Base-by-base conservation (phyloP, 2,329 filamentous ascomycete genomes). In the Colletotrichum sp. region DNA sequence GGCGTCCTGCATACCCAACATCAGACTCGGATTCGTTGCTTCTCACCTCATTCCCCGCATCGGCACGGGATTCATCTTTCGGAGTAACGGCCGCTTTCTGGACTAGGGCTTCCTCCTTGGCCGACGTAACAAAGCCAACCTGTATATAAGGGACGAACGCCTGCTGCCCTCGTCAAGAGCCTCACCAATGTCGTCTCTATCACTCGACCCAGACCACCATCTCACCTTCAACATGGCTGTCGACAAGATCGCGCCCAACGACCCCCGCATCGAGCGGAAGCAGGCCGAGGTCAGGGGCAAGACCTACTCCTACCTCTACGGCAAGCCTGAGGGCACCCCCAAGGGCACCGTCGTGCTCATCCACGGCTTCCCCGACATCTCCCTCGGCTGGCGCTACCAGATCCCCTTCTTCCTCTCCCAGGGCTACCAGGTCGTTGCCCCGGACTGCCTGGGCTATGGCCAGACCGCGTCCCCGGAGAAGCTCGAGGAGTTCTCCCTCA, bases 401-500 rank as follows among this genome's bases (percentile, higher is more conserved):
- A 94, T 98, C 76, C 96, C 96, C 1, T 85, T 92, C 79, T 89
- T 99, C 26, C 85, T 94, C 39, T 89, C 92, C 8, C 88, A 95
- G 72, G 94, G 94, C 26, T 91, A 96, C 78, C 92, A 94, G 72
- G 95, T 98, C 71, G 92, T 99, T 28, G 95, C 92, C 13, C 94
- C 95, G 0, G 95, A 98, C 85, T 93, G 96, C 89, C 90, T 98
- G 80, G 96, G 96, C 78, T 99, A 97, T 83, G 95, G 94, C 30
- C 90, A 92, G 75, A 97, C 95, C 30, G 94, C 89, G 75, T 92
- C 94, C 0, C 94, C 94, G 1, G 88, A 91, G 57, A 88, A 89
- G 1, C 84, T 92, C 5, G 85, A 86, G 65, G 87, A 91, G 71
- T 78, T 59, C 60, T 91, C 91, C 28, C 88, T 92, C 82, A 97